Evolutionary conservation across 257 asterid genomes (phyloP).

Genomic region (Jacaranda copaia): DNA sequence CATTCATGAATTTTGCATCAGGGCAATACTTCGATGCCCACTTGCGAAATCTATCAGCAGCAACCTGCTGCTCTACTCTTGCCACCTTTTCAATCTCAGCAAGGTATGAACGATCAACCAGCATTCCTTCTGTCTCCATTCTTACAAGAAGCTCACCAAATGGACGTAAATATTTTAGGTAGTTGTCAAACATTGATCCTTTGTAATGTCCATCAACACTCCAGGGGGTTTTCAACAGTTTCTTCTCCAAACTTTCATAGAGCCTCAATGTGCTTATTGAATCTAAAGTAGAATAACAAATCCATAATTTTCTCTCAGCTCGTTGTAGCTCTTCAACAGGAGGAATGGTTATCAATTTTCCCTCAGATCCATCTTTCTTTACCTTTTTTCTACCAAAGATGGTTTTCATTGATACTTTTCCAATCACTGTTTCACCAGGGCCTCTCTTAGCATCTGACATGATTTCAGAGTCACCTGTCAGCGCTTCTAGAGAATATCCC

Average conservation of each 20-base stretch:
- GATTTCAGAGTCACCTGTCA: conserved; percentile 67
- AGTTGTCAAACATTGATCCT: conserved; percentile 84
- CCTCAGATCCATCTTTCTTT: conserved; percentile 91
- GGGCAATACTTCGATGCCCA: conserved; percentile 93
- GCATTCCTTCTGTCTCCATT: conserved; percentile 95
- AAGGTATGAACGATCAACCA: conserved; percentile 89
- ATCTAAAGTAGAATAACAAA: conserved; percentile 91
- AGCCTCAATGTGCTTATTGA: conserved; percentile 91
- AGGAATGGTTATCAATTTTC: conserved; percentile 73
- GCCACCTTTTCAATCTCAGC: conserved; percentile 93
- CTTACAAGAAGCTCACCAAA: conserved; percentile 93
- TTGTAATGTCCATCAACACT: conserved; percentile 66
- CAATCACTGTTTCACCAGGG: conserved; percentile 71
- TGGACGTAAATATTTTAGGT: conserved; percentile 79
- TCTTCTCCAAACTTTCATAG: conserved; percentile 80
- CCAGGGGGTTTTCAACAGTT: conserved; percentile 70
- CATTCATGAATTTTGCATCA: conserved; percentile 87
- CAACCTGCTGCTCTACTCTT: conserved; percentile 78
- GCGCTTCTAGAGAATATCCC: conserved; percentile 97
- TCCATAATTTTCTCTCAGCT: conserved; percentile 75
- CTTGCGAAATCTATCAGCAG: conserved; percentile 85
- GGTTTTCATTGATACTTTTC: conserved; percentile 93
- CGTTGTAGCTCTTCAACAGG: conserved; percentile 92
- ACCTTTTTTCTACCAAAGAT: conserved; percentile 78
- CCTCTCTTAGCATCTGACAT: conserved; percentile 73